Evolutionary conservation across 345 rosid genomes (phyloP).

Genomic region (Capsella bursapastoris): DNA sequence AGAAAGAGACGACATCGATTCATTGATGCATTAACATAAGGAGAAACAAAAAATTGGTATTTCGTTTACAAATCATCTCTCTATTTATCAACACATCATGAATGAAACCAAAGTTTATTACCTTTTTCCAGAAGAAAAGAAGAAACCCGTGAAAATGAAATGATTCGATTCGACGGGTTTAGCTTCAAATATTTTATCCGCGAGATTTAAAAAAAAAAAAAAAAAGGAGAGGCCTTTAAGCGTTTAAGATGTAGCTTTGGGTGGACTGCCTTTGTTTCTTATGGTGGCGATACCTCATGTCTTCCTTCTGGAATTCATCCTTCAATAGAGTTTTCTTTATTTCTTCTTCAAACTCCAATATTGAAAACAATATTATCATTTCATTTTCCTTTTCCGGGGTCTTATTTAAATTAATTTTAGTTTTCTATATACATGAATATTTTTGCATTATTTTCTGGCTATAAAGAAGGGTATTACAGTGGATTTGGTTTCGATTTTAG

Average conservation of each 20-base stretch:
- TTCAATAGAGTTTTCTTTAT: not conserved
- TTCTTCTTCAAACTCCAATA: not conserved
- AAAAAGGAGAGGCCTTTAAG: constrained; percentile 33
- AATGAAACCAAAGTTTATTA: constrained; percentile 5
- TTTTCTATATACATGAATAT: not conserved
- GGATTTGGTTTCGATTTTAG: constrained; percentile 12
- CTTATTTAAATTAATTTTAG: not conserved
- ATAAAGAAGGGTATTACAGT: not conserved
- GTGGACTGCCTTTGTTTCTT: not conserved
- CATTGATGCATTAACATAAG: constrained; percentile 6
- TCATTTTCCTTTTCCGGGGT: not conserved
- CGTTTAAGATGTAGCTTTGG: constrained; percentile 14
- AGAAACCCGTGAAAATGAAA: constrained; percentile 35
- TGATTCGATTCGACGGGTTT: constrained; percentile 20
- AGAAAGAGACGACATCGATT: not conserved
- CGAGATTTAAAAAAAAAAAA: too few species aligned
- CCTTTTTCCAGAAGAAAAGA: constrained; percentile 28
- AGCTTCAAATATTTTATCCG: not conserved
- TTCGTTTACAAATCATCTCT: not conserved
- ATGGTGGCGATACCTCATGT: not conserved
- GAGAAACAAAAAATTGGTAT: not conserved
- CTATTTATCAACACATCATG: not conserved
- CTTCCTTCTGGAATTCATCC: constrained; percentile 20
- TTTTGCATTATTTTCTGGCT: constrained; percentile 17
- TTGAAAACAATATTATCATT: not conserved